A percentile compares a stretch with the other conserved stretches of the same genome.
Evolutionary conservation across 2,329 filamentous ascomycete genomes (phyloP).

Genomic region (Xylaria sp.): DNA sequence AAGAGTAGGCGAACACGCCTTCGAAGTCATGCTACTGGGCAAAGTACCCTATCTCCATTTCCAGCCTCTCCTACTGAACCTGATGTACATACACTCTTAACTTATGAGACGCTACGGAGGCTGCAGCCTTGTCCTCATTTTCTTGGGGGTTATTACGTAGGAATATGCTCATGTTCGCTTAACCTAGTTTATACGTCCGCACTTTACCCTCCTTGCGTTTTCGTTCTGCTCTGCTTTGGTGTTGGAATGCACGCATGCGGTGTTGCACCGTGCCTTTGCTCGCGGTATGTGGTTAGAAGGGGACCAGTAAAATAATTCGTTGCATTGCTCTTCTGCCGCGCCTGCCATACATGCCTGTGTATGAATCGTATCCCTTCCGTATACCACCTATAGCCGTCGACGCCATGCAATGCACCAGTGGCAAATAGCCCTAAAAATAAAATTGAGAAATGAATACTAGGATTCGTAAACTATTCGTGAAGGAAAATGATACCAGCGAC

Average conservation of each 20-base stretch:
- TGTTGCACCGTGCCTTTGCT: background rate
- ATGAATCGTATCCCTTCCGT: slow-evolving; percentile 1
- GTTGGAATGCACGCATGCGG: background rate
- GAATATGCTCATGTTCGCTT: background rate
- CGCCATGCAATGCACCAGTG: slow-evolving; percentile 35
- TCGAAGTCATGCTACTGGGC: too few species aligned
- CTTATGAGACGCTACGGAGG: background rate
- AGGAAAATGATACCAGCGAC: background rate
- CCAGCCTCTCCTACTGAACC: background rate
- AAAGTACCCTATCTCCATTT: too few species aligned
- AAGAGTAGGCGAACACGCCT: background rate
- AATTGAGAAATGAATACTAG: background rate
- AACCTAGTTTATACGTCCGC: background rate
- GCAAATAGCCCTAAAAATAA: background rate
- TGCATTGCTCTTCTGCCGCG: background rate
- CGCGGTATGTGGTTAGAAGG: background rate
- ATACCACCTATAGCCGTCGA: slow-evolving; percentile 20
- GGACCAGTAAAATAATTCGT: slow-evolving; percentile 9
- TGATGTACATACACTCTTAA: background rate
- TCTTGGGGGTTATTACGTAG: background rate
- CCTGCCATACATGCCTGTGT: slow-evolving; percentile 4
- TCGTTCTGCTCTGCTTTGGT: background rate
- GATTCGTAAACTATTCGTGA: background rate
- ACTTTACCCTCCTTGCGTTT: background rate
- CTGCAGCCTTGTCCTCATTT: background rate